Evolutionary conservation across 192 early-diverging fungal species (phyloP), one percentile per base, ranked within the genome.

Genomic region (Gaertneriomyces sp.): DNA sequence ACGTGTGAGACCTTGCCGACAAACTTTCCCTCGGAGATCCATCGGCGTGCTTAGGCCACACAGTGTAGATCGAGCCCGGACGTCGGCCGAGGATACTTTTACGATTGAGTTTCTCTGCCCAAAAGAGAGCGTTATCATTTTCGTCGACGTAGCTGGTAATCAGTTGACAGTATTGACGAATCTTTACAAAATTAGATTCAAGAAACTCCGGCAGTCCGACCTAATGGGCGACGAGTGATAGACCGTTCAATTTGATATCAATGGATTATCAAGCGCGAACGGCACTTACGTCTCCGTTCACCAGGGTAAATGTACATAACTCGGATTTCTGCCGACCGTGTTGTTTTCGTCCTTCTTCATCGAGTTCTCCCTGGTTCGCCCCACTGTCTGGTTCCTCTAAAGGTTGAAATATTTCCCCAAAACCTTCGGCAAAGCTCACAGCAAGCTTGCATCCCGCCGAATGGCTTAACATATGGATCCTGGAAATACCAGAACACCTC

Each of bases 111-210:
- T 11, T 14, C 42, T 60, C 58, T 12, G 12, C 38, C 58, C 58
- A 60, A 38, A 60, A 60, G 1, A 60, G 58, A 11, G 58, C 58
- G 11, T 42, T 42, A 38, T 60, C 58, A 20, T 60, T 33, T 38
- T 60, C 58, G 4, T 60, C 58, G 14, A 60, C 58, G 4, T 60
- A 60, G 11, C 38, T 42, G 38, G 58, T 60, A 1, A 60, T 60
- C 42, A 60, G 25, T 7, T 25, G 39, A 20, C 58, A 60, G 42
- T 60, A 42, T 25, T 25, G 54, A 11, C 54, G 54, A 33, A 55
- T 55, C 25, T 11, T 10, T 11, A 33, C 11, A 25, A 17, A 55
- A 25, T 55, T 2, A 0, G n/a, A 17, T 17, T 14, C 14, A 0
- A 55, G 54, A 25, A 55, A 55, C 11, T 55, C n/a, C 1, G 54